phyloP scores from a whole-genome alignment of 78 protist genomes.

The Trichosphaerium sp. region DNA sequence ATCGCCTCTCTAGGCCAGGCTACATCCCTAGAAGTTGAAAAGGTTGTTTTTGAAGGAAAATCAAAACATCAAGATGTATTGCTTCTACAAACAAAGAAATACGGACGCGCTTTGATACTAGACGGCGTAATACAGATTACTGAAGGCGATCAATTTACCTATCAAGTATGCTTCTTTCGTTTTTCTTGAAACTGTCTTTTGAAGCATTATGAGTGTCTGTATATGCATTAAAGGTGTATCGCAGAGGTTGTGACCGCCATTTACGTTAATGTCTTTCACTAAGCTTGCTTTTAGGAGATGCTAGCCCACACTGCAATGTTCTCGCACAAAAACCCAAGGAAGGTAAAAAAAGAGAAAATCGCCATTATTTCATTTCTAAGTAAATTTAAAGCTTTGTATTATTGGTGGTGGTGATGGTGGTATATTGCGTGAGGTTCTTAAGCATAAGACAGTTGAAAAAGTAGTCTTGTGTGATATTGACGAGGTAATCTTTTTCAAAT shows the following conservation, averaged over 20 bases:
- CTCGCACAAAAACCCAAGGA: slow-evolving; percentile 75
- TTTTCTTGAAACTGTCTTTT: no score
- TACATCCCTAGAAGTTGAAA: slow-evolving; percentile 67
- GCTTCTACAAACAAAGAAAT: slow-evolving; percentile 66
- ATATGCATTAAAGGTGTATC: not conserved
- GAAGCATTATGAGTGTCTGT: not conserved
- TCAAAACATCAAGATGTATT: slow-evolving; percentile 69
- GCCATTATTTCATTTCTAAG: not conserved
- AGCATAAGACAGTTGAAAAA: slow-evolving; percentile 59
- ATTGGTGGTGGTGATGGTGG: slow-evolving; percentile 99
- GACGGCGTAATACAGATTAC: slow-evolving; percentile 92
- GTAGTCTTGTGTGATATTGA: slow-evolving; percentile 83
- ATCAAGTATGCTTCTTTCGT: slow-evolving; percentile 81
- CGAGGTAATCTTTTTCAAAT: no score
- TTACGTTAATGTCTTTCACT: no score
- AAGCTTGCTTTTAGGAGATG: no score
- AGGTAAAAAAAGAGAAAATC: not conserved
- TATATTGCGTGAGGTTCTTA: slow-evolving; percentile 76
- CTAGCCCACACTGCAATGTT: slow-evolving; percentile 83
- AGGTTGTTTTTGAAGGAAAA: slow-evolving; percentile 66
- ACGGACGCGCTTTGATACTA: slow-evolving; percentile 77
- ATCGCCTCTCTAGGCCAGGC: slow-evolving; percentile 58
- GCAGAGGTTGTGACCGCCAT: not conserved
- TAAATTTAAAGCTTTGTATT: slow-evolving; percentile 58
- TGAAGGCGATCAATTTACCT: slow-evolving; percentile 86